These are phyloP conservation scores for Capronia epimyces DNA, from an alignment of 2,329 filamentous ascomycete genomes.

Conservation along the genomic window DNA sequence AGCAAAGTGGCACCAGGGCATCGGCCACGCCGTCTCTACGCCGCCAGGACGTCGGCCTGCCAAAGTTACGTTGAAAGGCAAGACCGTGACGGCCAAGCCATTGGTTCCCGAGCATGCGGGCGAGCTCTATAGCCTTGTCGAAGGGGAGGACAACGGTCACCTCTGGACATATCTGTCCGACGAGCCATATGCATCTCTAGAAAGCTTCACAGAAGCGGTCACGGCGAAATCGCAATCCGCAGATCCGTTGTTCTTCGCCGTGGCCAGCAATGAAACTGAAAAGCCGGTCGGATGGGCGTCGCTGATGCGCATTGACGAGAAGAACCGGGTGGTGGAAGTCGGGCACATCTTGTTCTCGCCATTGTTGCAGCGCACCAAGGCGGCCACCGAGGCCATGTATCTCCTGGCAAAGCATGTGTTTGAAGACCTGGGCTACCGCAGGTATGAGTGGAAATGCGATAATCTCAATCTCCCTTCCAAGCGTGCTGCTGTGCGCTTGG, in stretches of 20 bases:
- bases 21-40: conserved; percentile 15
- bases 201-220: conserved; percentile 32
- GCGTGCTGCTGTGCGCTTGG: conserved; percentile 52
- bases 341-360: conserved; percentile 52
- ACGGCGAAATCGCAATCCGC: conserved; percentile 27
- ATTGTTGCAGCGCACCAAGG: conserved; percentile 49
- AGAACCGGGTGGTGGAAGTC: conserved; percentile 52
- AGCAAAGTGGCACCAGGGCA: conserved; percentile 14
- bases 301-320: conserved; percentile 45
- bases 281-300: conserved; percentile 41
- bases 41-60: conserved; percentile 13
- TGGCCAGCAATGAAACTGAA: conserved; percentile 36
- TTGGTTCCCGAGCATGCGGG: conserved; percentile 31
- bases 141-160: conserved; percentile 27
- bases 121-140: conserved; percentile 31
- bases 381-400: conserved; percentile 55
- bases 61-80: conserved; percentile 25
- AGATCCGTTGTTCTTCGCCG: conserved; percentile 43
- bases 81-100: conserved; percentile 31
- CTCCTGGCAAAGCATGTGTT: conserved; percentile 53
- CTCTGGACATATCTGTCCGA: conserved; percentile 43
- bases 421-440: conserved; percentile 49
- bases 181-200: conserved; percentile 35
- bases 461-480: conserved; percentile 51
- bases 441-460: conserved; percentile 63